Percentiles rank a stretch among this genome's conserved stretches.
Conservation (phyloP, 2,329 filamentous ascomycete genomes). For the Ilyonectria robusta region DNA sequence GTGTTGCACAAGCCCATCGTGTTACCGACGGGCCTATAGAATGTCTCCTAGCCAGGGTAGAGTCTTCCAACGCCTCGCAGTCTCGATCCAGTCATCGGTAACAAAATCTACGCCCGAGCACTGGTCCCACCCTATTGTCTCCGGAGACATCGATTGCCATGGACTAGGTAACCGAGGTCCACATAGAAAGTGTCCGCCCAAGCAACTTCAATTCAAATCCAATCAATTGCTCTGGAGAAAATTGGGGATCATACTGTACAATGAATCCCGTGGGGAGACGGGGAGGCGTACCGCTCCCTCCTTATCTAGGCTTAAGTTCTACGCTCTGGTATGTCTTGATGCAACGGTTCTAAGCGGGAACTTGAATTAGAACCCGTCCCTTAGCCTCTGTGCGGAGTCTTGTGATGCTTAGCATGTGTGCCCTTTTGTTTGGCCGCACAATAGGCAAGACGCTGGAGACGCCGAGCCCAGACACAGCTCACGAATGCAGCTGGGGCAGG, state of each 20-base stretch:
- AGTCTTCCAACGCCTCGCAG: too few relatives aligned
- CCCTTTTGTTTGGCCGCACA: conserved; percentile 11
- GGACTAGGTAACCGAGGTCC: not conserved
- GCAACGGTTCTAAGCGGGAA: not conserved
- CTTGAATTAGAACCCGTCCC: not conserved
- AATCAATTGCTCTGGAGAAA: not conserved
- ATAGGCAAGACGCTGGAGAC: conserved; percentile 3
- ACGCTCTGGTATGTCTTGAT: not conserved
- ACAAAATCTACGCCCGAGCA: not conserved
- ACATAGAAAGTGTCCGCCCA: not conserved
- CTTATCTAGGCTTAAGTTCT: not conserved
- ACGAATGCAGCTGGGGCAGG: conserved; percentile 13
- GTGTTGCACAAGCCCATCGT: not conserved
- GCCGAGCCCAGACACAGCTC: not conserved
- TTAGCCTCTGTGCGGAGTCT: not conserved
- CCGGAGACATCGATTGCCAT: not conserved
- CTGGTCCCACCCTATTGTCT: not conserved
- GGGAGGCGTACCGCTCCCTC: not conserved
- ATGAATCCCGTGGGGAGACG: not conserved
- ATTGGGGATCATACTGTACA: not conserved
- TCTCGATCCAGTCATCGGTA: not conserved
- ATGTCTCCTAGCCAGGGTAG: not conserved
- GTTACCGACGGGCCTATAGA: not conserved
- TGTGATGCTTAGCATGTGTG: not conserved
- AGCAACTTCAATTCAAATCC: not conserved